These are phyloP conservation scores for Phytophthora crassamura DNA, from an alignment of 352 stramenopile species.

Conservation along the genomic window DNA sequence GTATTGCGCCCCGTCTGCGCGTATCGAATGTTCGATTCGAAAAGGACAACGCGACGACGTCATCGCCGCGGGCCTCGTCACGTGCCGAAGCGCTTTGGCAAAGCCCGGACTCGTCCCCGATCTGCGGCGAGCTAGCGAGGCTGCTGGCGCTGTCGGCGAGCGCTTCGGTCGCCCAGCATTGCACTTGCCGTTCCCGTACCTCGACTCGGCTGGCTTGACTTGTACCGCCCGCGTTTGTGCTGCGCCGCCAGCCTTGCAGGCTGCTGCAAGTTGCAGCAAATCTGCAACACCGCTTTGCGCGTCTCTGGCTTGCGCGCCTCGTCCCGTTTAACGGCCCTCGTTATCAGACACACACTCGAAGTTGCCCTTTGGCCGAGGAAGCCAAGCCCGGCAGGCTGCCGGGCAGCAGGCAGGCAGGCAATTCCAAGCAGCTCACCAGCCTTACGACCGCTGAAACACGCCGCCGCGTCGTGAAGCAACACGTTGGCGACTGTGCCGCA, in stretches of 20 bases:
- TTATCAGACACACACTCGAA: no score
- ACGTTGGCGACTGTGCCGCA: not conserved
- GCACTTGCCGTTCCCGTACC: not conserved
- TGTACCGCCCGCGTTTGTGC: not conserved
- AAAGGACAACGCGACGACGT: constrained; percentile 15
- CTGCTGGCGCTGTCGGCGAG: no score
- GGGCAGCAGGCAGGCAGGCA: no score
- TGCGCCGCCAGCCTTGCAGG: no score
- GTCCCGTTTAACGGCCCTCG: constrained; percentile 3
- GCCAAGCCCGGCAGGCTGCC: no score
- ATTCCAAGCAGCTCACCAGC: no score
- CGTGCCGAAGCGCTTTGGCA: constrained; percentile 8
- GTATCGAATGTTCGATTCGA: constrained; percentile 16
- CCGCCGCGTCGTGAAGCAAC: not conserved
- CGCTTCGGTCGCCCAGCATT: constrained; percentile 1
- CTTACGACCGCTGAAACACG: constrained; percentile 23
- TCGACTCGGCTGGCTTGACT: no score
- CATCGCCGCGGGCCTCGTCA: not conserved
- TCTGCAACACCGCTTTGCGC: not conserved
- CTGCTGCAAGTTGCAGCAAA: constrained; percentile 19
- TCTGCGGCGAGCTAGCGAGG: no score
- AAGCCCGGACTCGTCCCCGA: constrained; percentile 2
- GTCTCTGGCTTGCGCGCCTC: constrained; percentile 1
- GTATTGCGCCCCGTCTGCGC: not conserved
- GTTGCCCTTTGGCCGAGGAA: no score